These are phyloP conservation scores for Ophidiomyces ophidiicola DNA, from an alignment of 2,329 filamentous ascomycete genomes.

Conservation along the genomic window DNA sequence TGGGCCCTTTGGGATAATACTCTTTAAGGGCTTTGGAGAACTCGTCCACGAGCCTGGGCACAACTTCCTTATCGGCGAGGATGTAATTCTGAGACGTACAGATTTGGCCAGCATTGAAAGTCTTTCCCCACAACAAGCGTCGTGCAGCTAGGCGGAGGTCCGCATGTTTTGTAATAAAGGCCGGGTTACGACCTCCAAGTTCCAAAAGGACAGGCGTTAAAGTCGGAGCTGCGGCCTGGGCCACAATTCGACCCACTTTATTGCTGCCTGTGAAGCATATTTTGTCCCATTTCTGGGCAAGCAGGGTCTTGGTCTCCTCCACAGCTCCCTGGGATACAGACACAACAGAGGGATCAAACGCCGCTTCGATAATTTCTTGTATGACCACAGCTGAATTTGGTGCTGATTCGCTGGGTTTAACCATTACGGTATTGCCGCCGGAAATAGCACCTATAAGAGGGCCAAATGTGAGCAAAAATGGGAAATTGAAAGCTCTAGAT, in stretches of 20 bases:
- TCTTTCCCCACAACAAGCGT: constrained; percentile 80
- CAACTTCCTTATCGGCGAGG: constrained; percentile 62
- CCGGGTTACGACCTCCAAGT: constrained; percentile 82
- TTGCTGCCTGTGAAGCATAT: constrained; percentile 88
- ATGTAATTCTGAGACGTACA: constrained; percentile 91
- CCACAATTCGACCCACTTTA: constrained; percentile 70
- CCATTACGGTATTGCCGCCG: constrained; percentile 74
- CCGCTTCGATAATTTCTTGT: constrained; percentile 62
- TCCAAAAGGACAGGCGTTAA: constrained; percentile 82
- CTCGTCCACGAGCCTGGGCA: constrained; percentile 59
- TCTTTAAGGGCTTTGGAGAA: constrained; percentile 58
- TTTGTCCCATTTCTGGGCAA: constrained; percentile 92
- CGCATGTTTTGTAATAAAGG: constrained; percentile 75
- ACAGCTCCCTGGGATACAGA: constrained; percentile 67
- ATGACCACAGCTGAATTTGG: constrained; percentile 65
- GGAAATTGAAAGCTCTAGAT: constrained; percentile 75
- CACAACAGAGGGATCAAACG: constrained; percentile 67
- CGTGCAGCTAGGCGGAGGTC: constrained; percentile 69
- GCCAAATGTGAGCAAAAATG: constrained; percentile 64
- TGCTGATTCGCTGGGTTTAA: constrained; percentile 83
- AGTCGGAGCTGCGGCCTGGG: constrained; percentile 77
- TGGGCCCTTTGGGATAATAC: constrained; percentile 74
- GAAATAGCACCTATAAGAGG: constrained; percentile 82
- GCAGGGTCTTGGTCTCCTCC: constrained; percentile 64
- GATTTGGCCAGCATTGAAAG: constrained; percentile 74